Conservation (phyloP, 2,329 filamentous ascomycete genomes). For the Monosporascus sp. region DNA sequence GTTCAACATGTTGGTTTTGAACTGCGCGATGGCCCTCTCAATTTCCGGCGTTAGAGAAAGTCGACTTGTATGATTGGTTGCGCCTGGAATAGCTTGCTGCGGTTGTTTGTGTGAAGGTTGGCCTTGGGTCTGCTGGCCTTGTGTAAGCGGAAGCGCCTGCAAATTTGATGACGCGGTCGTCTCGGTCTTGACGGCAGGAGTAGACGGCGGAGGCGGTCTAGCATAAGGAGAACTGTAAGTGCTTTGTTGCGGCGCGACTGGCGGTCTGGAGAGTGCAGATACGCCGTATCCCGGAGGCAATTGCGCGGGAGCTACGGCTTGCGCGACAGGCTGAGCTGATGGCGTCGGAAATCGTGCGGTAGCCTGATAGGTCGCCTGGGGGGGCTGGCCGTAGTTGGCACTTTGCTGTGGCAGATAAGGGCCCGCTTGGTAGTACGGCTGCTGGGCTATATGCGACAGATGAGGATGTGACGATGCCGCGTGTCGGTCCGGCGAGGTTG, state of each 20-base stretch:
- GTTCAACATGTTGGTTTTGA: conserved; percentile 24
- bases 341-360: conserved; percentile 11
- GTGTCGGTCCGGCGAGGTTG: conserved; percentile 44
- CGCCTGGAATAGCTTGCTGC: conserved; percentile 8
- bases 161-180: conserved; percentile 8
- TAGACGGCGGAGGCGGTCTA: conserved; percentile 21
- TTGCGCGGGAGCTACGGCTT: conserved; percentile 23
- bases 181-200: conserved; percentile 19
- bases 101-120: conserved; percentile 5
- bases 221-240: conserved; percentile 28
- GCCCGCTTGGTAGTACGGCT: conserved; percentile 24
- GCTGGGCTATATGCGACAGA: conserved; percentile 20
- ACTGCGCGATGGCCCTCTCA: conserved; percentile 23
- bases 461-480: conserved; percentile 22
- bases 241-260: conserved; percentile 21
- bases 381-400: conserved; percentile 14
- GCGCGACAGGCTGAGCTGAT: conserved; percentile 16
- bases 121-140: conserved; percentile 7
- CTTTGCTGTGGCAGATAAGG: conserved; percentile 21
- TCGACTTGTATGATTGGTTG: conserved; percentile 2
- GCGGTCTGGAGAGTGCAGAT: conserved; percentile 16
- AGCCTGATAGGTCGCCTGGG: conserved; percentile 15
- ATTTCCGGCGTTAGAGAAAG: conserved; percentile 21
- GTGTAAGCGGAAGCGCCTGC: conserved; percentile 13
- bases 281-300: conserved; percentile 20